phyloP scores from a whole-genome alignment of 2,329 filamentous ascomycete species.

The Ascochyta rabiei region DNA sequence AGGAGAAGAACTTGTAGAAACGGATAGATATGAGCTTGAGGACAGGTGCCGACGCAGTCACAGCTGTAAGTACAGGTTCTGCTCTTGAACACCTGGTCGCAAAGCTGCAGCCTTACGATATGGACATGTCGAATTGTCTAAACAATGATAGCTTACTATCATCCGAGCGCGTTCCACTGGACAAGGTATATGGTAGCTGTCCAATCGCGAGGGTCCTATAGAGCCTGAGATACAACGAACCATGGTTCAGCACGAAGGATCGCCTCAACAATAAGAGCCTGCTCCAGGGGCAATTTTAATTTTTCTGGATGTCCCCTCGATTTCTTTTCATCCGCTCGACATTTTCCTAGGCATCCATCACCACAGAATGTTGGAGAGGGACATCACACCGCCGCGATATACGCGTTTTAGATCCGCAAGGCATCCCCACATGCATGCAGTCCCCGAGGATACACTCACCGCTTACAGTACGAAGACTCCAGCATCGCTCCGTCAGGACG shows the following conservation, averaged over 20 bases:
- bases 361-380: constrained; percentile 1
- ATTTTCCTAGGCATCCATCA: not conserved
- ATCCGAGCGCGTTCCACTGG: not conserved
- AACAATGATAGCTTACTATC: no score
- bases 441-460: no score
- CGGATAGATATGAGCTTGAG: no score
- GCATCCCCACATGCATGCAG: not conserved
- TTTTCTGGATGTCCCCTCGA: not conserved
- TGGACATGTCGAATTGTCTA: no score
- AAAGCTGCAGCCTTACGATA: no score
- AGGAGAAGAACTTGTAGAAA: no score
- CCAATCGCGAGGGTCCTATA: not conserved
- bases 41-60: no score
- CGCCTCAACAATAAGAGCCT: not conserved
- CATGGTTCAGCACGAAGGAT: constrained; percentile 4
- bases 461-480: not conserved
- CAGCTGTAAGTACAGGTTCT: no score
- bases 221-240: not conserved
- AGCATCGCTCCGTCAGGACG: not conserved
- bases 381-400: not conserved
- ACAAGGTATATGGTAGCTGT: constrained; percentile 3
- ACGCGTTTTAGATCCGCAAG: constrained; percentile 1
- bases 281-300: not conserved
- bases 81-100: no score
- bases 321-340: constrained; percentile 2